A percentile compares a stretch with the other conserved stretches of the same genome.
phyloP scores from a whole-genome alignment of 805 yeast genomes.

The Suhomyces sp. region DNA sequence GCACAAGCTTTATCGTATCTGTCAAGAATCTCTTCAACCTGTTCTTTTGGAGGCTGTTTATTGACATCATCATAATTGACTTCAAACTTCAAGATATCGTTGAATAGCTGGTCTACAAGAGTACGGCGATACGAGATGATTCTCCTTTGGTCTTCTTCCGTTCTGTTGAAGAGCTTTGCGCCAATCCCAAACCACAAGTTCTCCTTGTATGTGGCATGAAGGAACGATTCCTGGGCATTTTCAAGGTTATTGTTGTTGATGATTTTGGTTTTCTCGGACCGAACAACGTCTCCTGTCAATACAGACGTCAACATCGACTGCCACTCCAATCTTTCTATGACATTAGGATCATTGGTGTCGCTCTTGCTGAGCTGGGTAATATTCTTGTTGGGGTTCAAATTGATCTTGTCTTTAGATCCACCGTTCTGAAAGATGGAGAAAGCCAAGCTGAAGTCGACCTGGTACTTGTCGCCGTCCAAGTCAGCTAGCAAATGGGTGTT shows the following conservation, averaged over 20 bases:
- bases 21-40: slow-evolving; percentile 56
- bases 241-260: slow-evolving; percentile 45
- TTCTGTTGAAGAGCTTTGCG: slow-evolving; percentile 76
- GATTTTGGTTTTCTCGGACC: slow-evolving; percentile 80
- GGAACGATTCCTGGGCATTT: slow-evolving; percentile 44
- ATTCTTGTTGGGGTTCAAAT: slow-evolving; percentile 25
- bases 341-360: slow-evolving; percentile 44
- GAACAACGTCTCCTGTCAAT: slow-evolving; percentile 90
- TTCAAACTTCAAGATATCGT: slow-evolving; percentile 64
- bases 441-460: slow-evolving; percentile 46
- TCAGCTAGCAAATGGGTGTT: slow-evolving; percentile 36
- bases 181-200: slow-evolving; percentile 85
- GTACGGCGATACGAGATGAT: slow-evolving; percentile 68
- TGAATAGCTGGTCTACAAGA: slow-evolving; percentile 67
- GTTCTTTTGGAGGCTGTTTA: slow-evolving; percentile 33
- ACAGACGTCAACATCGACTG: slow-evolving; percentile 90
- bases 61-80: slow-evolving; percentile 41
- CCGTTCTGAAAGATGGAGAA: slow-evolving; percentile 32
- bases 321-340: slow-evolving; percentile 87
- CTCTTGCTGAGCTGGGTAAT: slow-evolving; percentile 36
- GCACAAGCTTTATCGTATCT: slow-evolving; percentile 65
- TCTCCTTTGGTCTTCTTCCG: slow-evolving; percentile 73
- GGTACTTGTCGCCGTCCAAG: slow-evolving; percentile 43
- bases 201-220: slow-evolving; percentile 58
- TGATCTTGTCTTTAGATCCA: slow-evolving; percentile 9